A percentile compares a stretch with the other conserved stretches of the same genome.
phyloP scores from a whole-genome alignment of 331 rosid genomes.

The Erythrophleum ivorense region DNA sequence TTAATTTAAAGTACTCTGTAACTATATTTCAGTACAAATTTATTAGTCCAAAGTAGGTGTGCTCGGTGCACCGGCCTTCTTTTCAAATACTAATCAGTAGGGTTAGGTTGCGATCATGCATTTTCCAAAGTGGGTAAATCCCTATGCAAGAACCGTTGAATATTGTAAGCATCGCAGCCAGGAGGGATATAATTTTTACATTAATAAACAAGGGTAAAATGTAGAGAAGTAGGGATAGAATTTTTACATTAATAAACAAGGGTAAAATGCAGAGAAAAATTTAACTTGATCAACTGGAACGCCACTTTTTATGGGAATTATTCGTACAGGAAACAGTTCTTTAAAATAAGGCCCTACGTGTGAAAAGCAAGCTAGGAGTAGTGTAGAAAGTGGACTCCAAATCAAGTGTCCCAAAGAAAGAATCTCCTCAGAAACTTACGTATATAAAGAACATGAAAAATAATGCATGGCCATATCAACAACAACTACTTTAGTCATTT shows the following conservation, averaged over 20 bases:
- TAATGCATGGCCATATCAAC: conserved; percentile 72
- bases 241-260: neutral
- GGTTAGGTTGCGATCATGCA: conserved; percentile 10
- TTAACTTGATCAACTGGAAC: conserved; percentile 21
- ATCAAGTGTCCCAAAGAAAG: conserved; percentile 56
- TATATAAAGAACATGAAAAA: conserved; percentile 66
- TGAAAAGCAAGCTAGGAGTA: conserved; percentile 54
- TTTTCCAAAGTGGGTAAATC: conserved; percentile 33
- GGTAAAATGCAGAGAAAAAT: conserved; percentile 22
- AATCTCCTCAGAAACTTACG: conserved; percentile 54
- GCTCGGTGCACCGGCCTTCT: too few species aligned
- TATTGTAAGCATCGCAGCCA: neutral
- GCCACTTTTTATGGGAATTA: conserved; percentile 11
- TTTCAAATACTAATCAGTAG: neutral
- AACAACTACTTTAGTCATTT: conserved; percentile 24
- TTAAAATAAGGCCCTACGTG: conserved; percentile 43
- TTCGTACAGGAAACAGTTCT: conserved; percentile 32
- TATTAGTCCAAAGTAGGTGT: conserved; percentile 6
- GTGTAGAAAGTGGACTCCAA: conserved; percentile 63
- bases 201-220: neutral
- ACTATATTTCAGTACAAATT: neutral
- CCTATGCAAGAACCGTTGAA: conserved; percentile 11
- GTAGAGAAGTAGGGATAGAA: neutral
- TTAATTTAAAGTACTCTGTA: conserved; percentile 13
- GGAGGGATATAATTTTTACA: neutral